These are phyloP conservation scores for Acer negundo DNA, from an alignment of 345 rosid genomes.

Conservation along the genomic window DNA sequence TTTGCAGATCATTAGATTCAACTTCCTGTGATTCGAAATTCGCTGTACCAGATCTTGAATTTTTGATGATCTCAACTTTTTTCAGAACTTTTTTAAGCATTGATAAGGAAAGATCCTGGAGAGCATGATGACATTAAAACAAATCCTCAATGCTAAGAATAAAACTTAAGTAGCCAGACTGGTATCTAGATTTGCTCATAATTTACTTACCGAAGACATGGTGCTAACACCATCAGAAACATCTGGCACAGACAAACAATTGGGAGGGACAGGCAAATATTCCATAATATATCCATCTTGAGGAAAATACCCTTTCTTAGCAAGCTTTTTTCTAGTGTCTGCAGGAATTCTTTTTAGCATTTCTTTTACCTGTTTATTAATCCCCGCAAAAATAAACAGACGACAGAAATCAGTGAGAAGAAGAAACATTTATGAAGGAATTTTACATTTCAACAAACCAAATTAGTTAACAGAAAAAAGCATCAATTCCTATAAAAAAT, in stretches of 20 bases:
- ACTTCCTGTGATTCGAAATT: constrained; percentile 82
- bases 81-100: constrained; percentile 80
- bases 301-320: constrained; percentile 79
- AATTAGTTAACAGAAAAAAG: background rate
- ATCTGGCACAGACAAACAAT: constrained; percentile 90
- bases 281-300: constrained; percentile 86
- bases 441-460: constrained; percentile 7
- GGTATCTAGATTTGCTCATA: constrained; percentile 7
- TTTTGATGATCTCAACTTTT: constrained; percentile 65
- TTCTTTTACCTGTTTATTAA: constrained; percentile 58
- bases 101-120: constrained; percentile 76
- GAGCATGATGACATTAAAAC: constrained; percentile 21
- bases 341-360: constrained; percentile 70
- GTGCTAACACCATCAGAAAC: constrained; percentile 76
- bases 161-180: constrained; percentile 8
- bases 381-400: constrained; percentile 12
- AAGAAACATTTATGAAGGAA: background rate
- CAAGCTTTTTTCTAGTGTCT: constrained; percentile 72
- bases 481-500: background rate
- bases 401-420: background rate
- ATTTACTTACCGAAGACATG: constrained; percentile 82
- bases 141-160: background rate
- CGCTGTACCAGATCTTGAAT: constrained; percentile 77
- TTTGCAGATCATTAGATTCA: constrained; percentile 73
- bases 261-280: constrained; percentile 91